Percentiles rank a stretch among this genome's conserved stretches.
Conservation (phyloP, 2,329 filamentous ascomycete species). For the Dactylellina cionopaga region DNA sequence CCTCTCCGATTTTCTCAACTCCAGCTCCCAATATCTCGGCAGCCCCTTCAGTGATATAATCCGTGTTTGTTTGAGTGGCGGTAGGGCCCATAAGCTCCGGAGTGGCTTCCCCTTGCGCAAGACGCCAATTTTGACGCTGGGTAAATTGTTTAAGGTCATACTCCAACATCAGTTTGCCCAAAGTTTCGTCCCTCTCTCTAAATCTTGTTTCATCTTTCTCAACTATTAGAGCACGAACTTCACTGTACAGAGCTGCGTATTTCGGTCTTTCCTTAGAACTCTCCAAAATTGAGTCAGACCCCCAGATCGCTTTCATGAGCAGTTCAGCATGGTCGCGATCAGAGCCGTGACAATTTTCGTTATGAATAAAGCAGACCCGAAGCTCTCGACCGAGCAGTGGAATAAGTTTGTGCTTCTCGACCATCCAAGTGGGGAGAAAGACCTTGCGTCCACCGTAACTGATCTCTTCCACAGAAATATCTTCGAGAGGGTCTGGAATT, state of each 20-base stretch:
- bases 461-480: conserved; percentile 13
- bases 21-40: no score
- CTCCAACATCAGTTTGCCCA: neutral
- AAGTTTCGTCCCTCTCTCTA: neutral
- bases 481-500: conserved; percentile 11
- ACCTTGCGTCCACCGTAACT: neutral
- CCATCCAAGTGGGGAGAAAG: conserved; percentile 28
- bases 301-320: conserved; percentile 31
- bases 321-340: conserved; percentile 11
- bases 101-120: no score
- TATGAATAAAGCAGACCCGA: neutral
- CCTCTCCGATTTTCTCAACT: no score
- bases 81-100: neutral
- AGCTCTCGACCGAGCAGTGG: neutral
- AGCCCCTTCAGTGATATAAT: no score
- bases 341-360: conserved; percentile 18
- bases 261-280: neutral
- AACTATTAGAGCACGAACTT: neutral
- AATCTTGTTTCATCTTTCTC: neutral
- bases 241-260: neutral
- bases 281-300: neutral
- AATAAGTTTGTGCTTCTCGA: conserved; percentile 14
- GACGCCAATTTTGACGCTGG: neutral
- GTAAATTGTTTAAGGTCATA: neutral
- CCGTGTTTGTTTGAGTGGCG: neutral